Conservation (phyloP, 73 alveolate species). For the Symbiodinium natans region DNA sequence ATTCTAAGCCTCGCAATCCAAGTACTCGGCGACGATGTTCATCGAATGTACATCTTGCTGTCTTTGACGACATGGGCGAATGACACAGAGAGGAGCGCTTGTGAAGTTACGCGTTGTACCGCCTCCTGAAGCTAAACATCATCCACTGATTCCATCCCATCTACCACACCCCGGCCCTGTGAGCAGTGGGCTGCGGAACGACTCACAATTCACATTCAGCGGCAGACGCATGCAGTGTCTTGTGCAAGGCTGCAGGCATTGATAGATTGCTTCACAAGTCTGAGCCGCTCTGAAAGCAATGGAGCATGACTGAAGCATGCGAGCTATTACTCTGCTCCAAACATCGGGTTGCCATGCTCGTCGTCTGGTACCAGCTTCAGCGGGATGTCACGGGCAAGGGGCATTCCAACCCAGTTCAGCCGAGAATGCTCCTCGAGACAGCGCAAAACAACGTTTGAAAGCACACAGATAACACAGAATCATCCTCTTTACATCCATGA, state of each 20-base stretch:
- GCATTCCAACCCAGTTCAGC: slow-evolving; percentile 69
- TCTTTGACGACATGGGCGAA: no score
- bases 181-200: not conserved
- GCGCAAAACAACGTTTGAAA: not conserved
- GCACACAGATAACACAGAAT: no score
- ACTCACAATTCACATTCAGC: not conserved
- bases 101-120: no score
- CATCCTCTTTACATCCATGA: no score
- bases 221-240: not conserved
- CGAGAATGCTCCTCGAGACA: slow-evolving; percentile 54
- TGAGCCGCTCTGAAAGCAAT: no score
- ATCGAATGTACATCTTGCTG: not conserved
- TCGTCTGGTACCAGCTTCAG: slow-evolving; percentile 80
- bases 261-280: no score
- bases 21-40: slow-evolving; percentile 8
- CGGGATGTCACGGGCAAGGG: slow-evolving; percentile 79
- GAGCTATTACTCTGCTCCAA: not conserved
- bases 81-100: no score
- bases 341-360: slow-evolving; percentile 86
- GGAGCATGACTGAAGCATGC: no score
- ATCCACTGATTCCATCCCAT: not conserved
- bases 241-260: not conserved
- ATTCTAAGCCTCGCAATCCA: slow-evolving; percentile 38
- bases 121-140: not conserved
- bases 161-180: not conserved